Conservation (phyloP, 192 early-diverging fungal species). For the Diversispora epigaea region DNA sequence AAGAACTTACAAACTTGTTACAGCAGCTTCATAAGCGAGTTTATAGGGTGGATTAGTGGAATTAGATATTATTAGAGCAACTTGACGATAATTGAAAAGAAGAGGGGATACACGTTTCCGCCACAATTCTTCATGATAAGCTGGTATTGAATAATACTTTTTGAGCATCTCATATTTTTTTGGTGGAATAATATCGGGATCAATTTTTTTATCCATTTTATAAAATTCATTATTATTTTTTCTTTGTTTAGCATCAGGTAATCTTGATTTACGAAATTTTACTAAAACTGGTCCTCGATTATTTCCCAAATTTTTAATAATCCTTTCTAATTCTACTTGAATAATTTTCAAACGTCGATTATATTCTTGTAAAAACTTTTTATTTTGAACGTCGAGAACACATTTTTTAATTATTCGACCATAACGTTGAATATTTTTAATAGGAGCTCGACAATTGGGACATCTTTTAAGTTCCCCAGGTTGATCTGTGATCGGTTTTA, state of each 20-base stretch:
- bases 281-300: constrained; percentile 4
- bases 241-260: no score
- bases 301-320: neutral
- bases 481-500: constrained; percentile 3
- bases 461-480: no score
- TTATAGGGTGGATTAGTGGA: constrained; percentile 25
- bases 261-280: no score
- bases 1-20: constrained; percentile 20
- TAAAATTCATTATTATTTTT: neutral
- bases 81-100: neutral
- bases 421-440: no score
- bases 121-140: neutral
- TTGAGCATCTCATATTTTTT: neutral
- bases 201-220: neutral
- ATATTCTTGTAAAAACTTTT: constrained; percentile 26
- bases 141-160: constrained; percentile 14
- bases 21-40: constrained; percentile 28
- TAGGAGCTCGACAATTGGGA: no score
- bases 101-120: neutral
- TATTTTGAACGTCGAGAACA: constrained; percentile 26
- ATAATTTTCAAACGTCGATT: neutral
- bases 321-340: neutral
- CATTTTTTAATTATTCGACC: no score
- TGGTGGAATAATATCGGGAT: neutral
- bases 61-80: neutral